Base-by-base conservation (phyloP, 2,329 filamentous ascomycete species). In the Hymenoscyphus fraxineus region DNA sequence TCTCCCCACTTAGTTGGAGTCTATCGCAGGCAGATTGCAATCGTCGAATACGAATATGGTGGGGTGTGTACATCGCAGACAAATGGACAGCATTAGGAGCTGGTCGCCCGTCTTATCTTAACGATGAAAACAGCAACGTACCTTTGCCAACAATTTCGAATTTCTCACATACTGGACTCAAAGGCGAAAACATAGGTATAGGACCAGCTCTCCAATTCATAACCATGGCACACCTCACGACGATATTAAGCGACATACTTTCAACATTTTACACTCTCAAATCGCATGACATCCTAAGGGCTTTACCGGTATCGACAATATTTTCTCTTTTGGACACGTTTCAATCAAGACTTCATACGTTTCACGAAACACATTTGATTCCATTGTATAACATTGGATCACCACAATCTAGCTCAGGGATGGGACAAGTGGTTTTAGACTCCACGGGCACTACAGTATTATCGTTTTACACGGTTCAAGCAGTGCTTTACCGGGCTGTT, bases 61-160 rank as follows among this genome's bases (percentile, higher is more conserved):
- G 87, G 86, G 85, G 82, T 2, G 74, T 88, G 0, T 89, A 83
- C 67, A 85, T 87, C 78, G 85, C 88, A 71, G 87, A 89, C 66
- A 85, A 84, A 70, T 88, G 83, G 84, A 81, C 82, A 1, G 80
- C 83, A 1, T 78, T 85, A 22, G 80, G 83, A 39, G 81, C 85
- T 65, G 85, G 85, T 6, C 78, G 85, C 9, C 84, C 84, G 7
- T 84, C 81, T 38, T 73, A 74, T 55, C 63, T 76, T n/a, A 68
- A 69, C 61, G 66, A 68, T 22, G 72, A 73, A 10, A 65, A 74
- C 35, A 64, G 60, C 44, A 71, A 70, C 57, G 72, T 74, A 1
- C 67, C 71, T 2, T 80, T 86, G 59, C 82, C 86, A 31, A 78
- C 77, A 2, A 81, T 83, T 54, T 71, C 73, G 57, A 71, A 78